Percentiles rank a stretch among this genome's conserved stretches.
Evolutionary conservation across 192 early-diverging fungal species (phyloP).

Genomic region (Backusella australiensis): DNA sequence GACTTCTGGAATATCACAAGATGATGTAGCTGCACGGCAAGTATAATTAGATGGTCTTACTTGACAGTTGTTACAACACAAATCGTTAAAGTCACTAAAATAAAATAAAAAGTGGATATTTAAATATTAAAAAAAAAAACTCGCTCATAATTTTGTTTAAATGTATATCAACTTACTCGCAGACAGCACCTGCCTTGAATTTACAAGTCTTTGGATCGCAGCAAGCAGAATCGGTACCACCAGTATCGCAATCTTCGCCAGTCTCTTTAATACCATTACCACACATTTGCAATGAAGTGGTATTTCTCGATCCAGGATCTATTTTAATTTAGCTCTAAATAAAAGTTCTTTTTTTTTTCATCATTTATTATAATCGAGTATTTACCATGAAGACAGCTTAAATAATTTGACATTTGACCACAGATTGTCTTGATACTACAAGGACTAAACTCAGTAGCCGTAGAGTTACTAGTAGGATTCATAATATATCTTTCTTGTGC

Average conservation of each 20-base stretch:
- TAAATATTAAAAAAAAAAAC: neutral
- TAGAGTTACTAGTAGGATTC: slow-evolving; percentile 70
- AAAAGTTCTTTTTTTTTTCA: neutral
- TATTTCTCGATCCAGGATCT: slow-evolving; percentile 41
- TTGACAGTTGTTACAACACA: slow-evolving; percentile 81
- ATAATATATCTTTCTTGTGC: slow-evolving; percentile 66
- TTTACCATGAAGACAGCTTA: slow-evolving; percentile 30
- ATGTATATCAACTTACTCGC: slow-evolving; percentile 49
- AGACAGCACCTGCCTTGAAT: slow-evolving; percentile 72
- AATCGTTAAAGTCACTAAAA: slow-evolving; percentile 74
- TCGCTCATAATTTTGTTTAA: neutral
- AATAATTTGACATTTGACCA: slow-evolving; percentile 17
- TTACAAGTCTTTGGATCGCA: slow-evolving; percentile 83
- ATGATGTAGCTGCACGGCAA: slow-evolving; percentile 72
- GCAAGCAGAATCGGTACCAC: slow-evolving; percentile 74
- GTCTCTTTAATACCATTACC: slow-evolving; percentile 92
- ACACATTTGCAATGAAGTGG: slow-evolving; percentile 71
- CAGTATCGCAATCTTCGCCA: slow-evolving; percentile 94
- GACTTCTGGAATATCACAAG: slow-evolving; percentile 79
- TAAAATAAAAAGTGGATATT: neutral
- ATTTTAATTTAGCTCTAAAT: neutral
- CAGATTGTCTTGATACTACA: slow-evolving; percentile 63
- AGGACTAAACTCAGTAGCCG: slow-evolving; percentile 65
- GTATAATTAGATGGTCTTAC: slow-evolving; percentile 56
- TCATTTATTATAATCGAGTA: neutral